Base-by-base conservation (phyloP, 331 rosid species). In the Malus hybrid region DNA sequence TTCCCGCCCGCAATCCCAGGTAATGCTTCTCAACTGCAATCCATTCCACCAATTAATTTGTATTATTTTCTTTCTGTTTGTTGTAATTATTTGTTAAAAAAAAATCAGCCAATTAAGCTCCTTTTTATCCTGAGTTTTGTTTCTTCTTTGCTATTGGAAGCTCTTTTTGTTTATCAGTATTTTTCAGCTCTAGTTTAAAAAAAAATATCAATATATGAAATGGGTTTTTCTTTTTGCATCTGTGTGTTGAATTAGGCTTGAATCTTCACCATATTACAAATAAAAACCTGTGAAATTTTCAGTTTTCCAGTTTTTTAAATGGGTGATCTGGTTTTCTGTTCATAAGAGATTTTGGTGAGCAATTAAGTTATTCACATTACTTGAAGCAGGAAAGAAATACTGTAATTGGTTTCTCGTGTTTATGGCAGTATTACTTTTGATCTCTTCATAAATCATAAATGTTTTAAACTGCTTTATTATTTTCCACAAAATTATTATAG, bases 1-100 rank as follows among this genome's bases (percentile, higher is more conserved):
- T 28, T 28, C 29, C 29, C 2, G 73, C 71, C 72, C 76, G 61
- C 87, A 29, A 73, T 59, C 8, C 75, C 83, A 76, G 92, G 94
- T 85, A 42, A 71, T 4, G 82, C 28, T 67, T 76, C 84, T 46
- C 61, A 77, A 5, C 66, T 78, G 65, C 31, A 68, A 54, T 79
- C 44, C 33, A 65, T 42, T 42, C 48, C 13, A 14, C 24, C 12
- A 59, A 7, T 10, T 39, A 71, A 63, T 75, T 22, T 54, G 48
- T 74, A 76, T 36, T 67, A 57, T 36, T 64, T 69, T 59, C 62
- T 63, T 29, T 56, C 36, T 18, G 14, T 65, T 65, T 66, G 56
- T 29, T 48, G 11, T 31, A 27, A 34, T 60, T 22, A 42, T 61
- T 20, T 60, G 54, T 61, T 44, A 28, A 28, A 18, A 28, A 18